Conservation (phyloP, 208 protist species). For the Crithidia sp. region DNA sequence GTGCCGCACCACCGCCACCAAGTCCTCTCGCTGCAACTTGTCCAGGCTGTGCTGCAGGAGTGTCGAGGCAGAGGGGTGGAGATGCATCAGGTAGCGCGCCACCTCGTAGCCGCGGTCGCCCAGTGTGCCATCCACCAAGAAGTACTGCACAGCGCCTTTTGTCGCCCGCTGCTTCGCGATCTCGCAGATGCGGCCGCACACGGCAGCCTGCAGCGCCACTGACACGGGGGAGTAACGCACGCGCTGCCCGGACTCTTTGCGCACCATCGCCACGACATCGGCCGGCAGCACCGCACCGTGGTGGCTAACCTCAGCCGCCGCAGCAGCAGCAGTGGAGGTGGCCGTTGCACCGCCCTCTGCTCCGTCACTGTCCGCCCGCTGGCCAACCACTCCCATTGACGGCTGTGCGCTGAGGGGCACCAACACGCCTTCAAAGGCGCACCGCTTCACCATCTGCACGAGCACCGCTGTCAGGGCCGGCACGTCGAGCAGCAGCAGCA, state of each 20-base stretch:
- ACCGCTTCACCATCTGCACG: conserved; percentile 68
- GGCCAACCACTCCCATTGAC: not conserved
- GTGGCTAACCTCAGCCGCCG: conserved; percentile 25
- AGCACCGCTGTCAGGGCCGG: conserved; percentile 56
- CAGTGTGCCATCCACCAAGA: conserved; percentile 65
- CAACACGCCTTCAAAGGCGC: conserved; percentile 53
- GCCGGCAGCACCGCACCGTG: conserved; percentile 48
- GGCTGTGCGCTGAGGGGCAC: conserved; percentile 6
- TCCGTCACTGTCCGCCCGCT: not conserved
- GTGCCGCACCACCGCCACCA: conserved; percentile 48
- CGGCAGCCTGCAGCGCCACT: conserved; percentile 46
- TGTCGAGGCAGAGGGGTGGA: conserved; percentile 59
- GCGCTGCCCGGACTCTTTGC: conserved; percentile 48
- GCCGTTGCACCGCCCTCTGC: not conserved
- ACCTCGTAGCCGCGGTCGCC: conserved; percentile 70
- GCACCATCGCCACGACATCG: conserved; percentile 56
- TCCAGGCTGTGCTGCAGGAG: conserved; percentile 73
- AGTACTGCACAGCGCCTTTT: conserved; percentile 68
- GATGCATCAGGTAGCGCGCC: conserved; percentile 72
- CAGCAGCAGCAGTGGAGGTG: not conserved
- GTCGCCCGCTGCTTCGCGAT: conserved; percentile 36
- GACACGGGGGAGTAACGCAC: conserved; percentile 67
- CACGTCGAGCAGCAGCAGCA: conserved; percentile 51
- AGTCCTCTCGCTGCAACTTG: conserved; percentile 65
- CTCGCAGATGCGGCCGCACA: conserved; percentile 52